Evolutionary conservation across 2,329 filamentous ascomycete species (phyloP), one percentile per base, ranked within the genome.

Genomic region (Emergomyces africanus): DNA sequence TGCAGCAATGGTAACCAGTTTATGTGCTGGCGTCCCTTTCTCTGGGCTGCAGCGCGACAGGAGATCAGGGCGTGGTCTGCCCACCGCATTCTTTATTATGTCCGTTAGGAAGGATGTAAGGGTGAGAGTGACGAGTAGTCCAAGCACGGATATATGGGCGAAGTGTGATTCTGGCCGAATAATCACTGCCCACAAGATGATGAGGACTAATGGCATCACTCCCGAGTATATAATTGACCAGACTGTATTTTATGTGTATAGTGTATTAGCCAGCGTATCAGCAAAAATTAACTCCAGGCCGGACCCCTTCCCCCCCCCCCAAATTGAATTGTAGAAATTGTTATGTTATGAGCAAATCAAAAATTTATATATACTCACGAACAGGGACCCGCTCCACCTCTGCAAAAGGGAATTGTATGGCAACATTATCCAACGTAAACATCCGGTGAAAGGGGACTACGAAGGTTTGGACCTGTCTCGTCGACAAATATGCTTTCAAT

Each of bases 371-470:
- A 6, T 48, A 77, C 85, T 65, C 78, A 87, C 86, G 71, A 15
- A 95, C 84, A 8, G 90, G 80, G 0, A 99, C 94, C 62, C 90
- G 83, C 73, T 99, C 91, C 56, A 87, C 75, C 59, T 87, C 79
- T 25, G 94, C 90, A 74, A 95, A 88, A 0, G 94, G 94, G 68
- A 87, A 96, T 64, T 89, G 86, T 61, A 97, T 90, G 55, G 84
- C 79, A 28, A 88, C 81, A 70, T 97, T 90, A 70, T 90, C 88
- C 62, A 97, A 82, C 64, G 84, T 88, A 76, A 99, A 97, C 83
- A 96, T 88, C 74, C 89, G 90, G 72, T 97, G 90, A 71, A 97
- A 97, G 0, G 94, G 94, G 61, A 86, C 85, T 66, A 89, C 81
- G 64, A 87, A 79, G 66, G 88, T 76, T 72, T 84, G 79, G 49